Evolutionary conservation across 108 stramenopile species (phyloP), one percentile per base, ranked within the genome.

Genomic region (Fragilariopsis cylindrus): DNA sequence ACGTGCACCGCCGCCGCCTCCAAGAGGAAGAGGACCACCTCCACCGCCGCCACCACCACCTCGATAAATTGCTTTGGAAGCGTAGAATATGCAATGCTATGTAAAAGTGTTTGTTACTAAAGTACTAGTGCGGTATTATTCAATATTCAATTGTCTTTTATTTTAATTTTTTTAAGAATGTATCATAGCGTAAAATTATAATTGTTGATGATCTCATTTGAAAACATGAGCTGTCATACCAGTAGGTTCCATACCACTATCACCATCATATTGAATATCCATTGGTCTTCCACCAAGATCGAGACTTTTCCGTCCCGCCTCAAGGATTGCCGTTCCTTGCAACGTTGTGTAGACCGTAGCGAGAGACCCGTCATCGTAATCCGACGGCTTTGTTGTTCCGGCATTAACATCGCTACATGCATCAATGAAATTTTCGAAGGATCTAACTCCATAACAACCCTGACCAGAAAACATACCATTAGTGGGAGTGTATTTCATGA

Each of bases 401-500:
- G 80, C 77, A 71, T 86, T 81, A 58, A 86, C 69, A n/a, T 74
- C 81, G 13, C 75, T 74, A 63, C 87, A 89, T 4, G 91, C 91
- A 81, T 92, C 87, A 64, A 92, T 85, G 65, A 92, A 81, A 66
- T 83, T 83, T 43, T 89, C 97, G 80, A 99, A 97, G 48, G 95
- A 96, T 64, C 87, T 85, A 39, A 97, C 96, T 53, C 99, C 99
- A 85, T 99, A 99, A 41, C 98, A 96, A 5, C 78, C 81, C 82
- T 99, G 99, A 7, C 99, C 99, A 48, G 90, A 82, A 78, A 99
- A 99, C 76, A 83, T 89, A 43, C 95, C 97, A 79, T 96, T 88
- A 4, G 96, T 94, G 3, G 99, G 99, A 1, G 97, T 98, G 71
- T 98, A 98, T 84, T 99, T 99, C 99, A 98, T 98, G 81, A 99